Conservation (phyloP, 2,329 filamentous ascomycete genomes). For the Fusarium praegraminearum region DNA sequence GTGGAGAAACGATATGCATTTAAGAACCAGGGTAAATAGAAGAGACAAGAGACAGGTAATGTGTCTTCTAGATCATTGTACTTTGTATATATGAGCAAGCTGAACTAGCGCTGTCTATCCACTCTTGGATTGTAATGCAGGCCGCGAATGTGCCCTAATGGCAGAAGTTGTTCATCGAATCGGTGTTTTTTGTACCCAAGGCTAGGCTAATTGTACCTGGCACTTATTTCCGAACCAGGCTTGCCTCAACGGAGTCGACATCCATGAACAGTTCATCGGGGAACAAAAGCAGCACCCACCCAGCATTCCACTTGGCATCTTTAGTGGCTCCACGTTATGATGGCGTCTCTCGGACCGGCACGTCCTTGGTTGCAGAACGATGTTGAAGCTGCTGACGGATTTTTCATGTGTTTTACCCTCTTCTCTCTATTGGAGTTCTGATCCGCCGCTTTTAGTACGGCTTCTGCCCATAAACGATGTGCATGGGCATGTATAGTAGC, state of each 20-base stretch:
- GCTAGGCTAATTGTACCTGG: not conserved
- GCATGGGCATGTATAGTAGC: slow-evolving; percentile 67
- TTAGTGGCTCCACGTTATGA: slow-evolving; percentile 13
- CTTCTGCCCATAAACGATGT: slow-evolving; percentile 67
- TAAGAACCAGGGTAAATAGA: not conserved
- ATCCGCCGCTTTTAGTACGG: slow-evolving; percentile 48
- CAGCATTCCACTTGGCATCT: slow-evolving; percentile 8
- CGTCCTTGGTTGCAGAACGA: not conserved
- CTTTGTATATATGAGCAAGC: not conserved
- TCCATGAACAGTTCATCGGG: not conserved
- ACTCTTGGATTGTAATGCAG: slow-evolving; percentile 1
- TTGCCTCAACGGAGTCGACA: slow-evolving; percentile 1
- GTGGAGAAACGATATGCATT: not conserved
- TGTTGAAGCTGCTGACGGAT: not conserved
- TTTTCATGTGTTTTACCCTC: not conserved
- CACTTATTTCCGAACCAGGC: not conserved
- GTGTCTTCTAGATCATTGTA: not conserved
- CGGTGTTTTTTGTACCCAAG: not conserved
- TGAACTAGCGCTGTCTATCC: not conserved
- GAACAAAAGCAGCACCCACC: slow-evolving; percentile 10
- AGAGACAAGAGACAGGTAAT: slow-evolving; percentile 7
- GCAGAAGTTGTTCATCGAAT: not conserved
- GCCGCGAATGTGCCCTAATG: not conserved
- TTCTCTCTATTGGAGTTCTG: slow-evolving; percentile 2
- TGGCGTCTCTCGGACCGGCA: slow-evolving; percentile 1